Conservation (phyloP, 805 yeast genomes). For the Candida silvicultrix region DNA sequence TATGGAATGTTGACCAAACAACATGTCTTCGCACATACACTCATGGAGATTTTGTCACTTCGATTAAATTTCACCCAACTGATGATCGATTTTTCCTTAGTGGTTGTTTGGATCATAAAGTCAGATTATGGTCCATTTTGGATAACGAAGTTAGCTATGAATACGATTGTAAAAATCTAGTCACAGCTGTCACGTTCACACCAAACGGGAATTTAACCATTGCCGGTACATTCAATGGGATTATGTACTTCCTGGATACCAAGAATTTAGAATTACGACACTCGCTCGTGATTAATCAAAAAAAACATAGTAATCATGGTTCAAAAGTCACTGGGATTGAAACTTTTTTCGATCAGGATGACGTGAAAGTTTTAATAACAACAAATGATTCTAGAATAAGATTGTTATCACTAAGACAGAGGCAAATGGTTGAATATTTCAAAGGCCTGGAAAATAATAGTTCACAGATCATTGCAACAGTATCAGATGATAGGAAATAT, state of each 20-base stretch:
- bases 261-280: conserved; percentile 47
- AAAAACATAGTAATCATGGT: conserved; percentile 25
- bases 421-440: conserved; percentile 55
- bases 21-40: conserved; percentile 56
- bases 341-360: conserved; percentile 32
- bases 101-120: conserved; percentile 71
- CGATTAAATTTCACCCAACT: conserved; percentile 71
- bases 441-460: conserved; percentile 69
- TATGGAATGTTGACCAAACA: conserved; percentile 78
- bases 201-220: conserved; percentile 55
- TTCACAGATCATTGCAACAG: conserved; percentile 64
- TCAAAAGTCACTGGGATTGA: conserved; percentile 76
- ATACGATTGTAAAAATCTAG: conserved; percentile 54
- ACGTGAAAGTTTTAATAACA: conserved; percentile 49
- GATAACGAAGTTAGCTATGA: conserved; percentile 61
- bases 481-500: conserved; percentile 49
- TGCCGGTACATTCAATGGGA: conserved; percentile 79
- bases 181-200: conserved; percentile 71
- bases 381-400: conserved; percentile 81
- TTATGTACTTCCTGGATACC: conserved; percentile 53
- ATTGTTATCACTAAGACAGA: conserved; percentile 48
- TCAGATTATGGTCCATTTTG: conserved; percentile 80
- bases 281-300: conserved; percentile 41
- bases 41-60: conserved; percentile 80
- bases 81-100: conserved; percentile 85